A percentile compares a stretch with the other conserved stretches of the same genome.
These are phyloP conservation scores for Bathelium albidoporum DNA, from an alignment of 495 filamentous ascomycete species.

Conservation along the genomic window DNA sequence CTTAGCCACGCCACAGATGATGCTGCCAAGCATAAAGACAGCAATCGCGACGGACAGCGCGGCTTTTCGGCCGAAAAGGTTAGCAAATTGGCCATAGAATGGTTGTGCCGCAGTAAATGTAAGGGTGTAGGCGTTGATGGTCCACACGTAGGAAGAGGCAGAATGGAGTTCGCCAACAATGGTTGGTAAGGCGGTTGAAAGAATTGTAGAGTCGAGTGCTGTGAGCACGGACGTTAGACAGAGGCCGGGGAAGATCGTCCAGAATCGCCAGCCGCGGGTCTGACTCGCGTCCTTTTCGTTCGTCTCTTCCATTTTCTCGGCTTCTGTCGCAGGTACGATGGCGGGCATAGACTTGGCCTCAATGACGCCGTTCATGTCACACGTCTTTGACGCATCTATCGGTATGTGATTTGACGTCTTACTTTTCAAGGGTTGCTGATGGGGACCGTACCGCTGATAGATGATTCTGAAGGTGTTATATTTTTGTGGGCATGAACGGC, in stretches of 20 bases:
- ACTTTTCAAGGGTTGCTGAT: too few species aligned
- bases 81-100: conserved; percentile 12
- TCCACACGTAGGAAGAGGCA: conserved; percentile 35
- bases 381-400: too few species aligned
- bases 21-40: conserved; percentile 14
- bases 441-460: too few species aligned
- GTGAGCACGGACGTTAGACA: conserved; percentile 29
- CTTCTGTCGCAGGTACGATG: too few species aligned
- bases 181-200: conserved; percentile 34
- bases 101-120: conserved; percentile 17
- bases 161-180: conserved; percentile 30
- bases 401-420: too few species aligned
- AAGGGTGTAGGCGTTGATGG: conserved; percentile 33
- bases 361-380: too few species aligned
- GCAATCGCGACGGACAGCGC: conserved; percentile 6
- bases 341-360: too few species aligned
- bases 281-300: neutral
- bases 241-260: conserved; percentile 32
- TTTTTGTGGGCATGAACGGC: too few species aligned
- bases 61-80: conserved; percentile 16
- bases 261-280: conserved; percentile 23
- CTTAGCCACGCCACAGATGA: conserved; percentile 13
- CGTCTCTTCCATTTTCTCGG: too few species aligned
- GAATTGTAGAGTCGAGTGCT: conserved; percentile 35
- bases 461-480: too few species aligned